Percentiles rank a stretch among this genome's conserved stretches.
These are phyloP conservation scores for Dioszegia crocea DNA, from an alignment of 768 basidiomycete genomes.

Conservation along the genomic window DNA sequence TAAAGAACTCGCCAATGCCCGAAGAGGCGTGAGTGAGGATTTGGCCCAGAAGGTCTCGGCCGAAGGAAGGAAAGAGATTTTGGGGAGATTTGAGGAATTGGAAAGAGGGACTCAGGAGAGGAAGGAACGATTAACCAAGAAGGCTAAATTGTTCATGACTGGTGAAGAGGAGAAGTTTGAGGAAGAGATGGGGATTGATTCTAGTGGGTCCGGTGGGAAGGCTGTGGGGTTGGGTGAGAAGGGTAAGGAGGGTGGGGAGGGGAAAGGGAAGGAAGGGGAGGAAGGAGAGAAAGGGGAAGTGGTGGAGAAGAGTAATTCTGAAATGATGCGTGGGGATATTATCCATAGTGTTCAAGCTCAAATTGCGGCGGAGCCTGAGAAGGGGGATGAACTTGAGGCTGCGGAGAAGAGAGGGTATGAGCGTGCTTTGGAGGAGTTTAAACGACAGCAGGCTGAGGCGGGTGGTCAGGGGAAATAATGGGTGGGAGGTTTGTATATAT, in stretches of 20 bases:
- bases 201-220: no score
- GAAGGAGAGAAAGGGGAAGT: not conserved
- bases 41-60: not conserved
- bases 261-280: not conserved
- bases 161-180: conserved; percentile 10
- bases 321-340: not conserved
- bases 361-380: conserved; percentile 3
- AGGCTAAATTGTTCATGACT: conserved; percentile 12
- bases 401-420: conserved; percentile 37
- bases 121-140: conserved; percentile 14
- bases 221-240: not conserved
- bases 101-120: conserved; percentile 14
- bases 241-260: not conserved
- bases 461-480: conserved; percentile 49
- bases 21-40: conserved; percentile 14
- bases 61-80: conserved; percentile 15
- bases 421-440: conserved; percentile 24
- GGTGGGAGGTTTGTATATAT: not conserved
- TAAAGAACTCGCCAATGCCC: conserved; percentile 25
- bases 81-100: conserved; percentile 10
- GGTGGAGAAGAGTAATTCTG: not conserved
- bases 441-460: conserved; percentile 9
- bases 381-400: conserved; percentile 13
- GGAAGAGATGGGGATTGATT: conserved; percentile 11
- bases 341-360: not conserved